Evolutionary conservation across 83 land plant genomes (phyloP).

Genomic region (Picea mariana): DNA sequence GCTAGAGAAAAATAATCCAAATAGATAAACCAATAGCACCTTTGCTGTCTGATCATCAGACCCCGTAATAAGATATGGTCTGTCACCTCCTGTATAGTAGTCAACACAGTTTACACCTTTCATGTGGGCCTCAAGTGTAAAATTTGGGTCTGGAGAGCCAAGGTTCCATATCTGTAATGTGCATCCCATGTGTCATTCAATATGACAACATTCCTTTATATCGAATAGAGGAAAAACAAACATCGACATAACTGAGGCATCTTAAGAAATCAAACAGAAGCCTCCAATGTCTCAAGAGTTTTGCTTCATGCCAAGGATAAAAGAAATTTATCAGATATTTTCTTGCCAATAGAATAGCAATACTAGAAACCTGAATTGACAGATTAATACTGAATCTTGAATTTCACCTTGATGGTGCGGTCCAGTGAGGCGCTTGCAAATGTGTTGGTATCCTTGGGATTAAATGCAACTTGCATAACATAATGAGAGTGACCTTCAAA

Average conservation of each 20-base stretch:
- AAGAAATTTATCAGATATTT: conserved; percentile 4
- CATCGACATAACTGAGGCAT: background rate
- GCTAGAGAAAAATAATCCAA: background rate
- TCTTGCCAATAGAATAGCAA: background rate
- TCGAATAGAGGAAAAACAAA: background rate
- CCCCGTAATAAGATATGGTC: conserved; percentile 94
- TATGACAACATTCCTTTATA: background rate
- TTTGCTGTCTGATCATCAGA: conserved; percentile 99
- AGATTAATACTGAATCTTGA: background rate
- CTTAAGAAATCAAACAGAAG: background rate
- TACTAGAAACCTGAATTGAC: background rate
- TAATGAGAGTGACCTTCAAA: conserved; percentile 55
- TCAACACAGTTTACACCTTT: conserved; percentile 99
- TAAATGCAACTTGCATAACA: conserved; percentile 49
- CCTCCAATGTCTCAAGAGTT: conserved; percentile 22
- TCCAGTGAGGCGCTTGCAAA: conserved; percentile 53
- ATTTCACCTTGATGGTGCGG: conserved; percentile 43
- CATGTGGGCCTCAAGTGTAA: conserved; percentile 93
- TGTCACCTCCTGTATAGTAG: conserved; percentile 97
- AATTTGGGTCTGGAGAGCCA: conserved; percentile 98
- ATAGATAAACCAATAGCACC: conserved; percentile 33
- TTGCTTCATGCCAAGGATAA: conserved; percentile 44
- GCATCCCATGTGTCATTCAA: background rate
- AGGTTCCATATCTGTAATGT: conserved; percentile 87
- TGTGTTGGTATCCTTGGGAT: conserved; percentile 47